These are phyloP conservation scores for Bipolaris bicolor DNA, from an alignment of 2,329 filamentous ascomycete species.

Conservation along the genomic window DNA sequence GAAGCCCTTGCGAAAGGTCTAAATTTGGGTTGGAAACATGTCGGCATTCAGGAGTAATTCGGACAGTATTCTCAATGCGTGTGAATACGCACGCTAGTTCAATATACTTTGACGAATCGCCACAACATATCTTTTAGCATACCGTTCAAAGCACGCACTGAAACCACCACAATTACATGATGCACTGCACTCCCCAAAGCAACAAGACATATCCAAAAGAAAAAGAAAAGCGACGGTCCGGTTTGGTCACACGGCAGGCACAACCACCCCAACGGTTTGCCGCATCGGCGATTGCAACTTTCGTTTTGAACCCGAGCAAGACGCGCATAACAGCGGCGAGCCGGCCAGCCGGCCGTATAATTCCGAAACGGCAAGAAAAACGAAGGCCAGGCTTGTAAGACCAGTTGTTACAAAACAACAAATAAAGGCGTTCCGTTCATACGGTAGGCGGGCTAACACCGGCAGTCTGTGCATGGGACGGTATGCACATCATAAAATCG, in stretches of 20 bases:
- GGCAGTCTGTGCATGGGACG: not conserved
- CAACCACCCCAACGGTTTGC: not conserved
- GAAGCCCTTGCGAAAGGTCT: too few relatives aligned
- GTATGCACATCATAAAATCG: conserved; percentile 1
- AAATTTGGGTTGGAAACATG: too few relatives aligned
- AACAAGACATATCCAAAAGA: not conserved
- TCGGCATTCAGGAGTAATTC: too few relatives aligned
- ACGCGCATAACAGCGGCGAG: not conserved
- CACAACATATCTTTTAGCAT: too few relatives aligned
- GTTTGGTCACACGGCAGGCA: not conserved
- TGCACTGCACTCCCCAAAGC: not conserved
- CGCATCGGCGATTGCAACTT: not conserved
- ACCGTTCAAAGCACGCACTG: too few relatives aligned
- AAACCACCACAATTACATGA: too few relatives aligned
- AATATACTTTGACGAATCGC: too few relatives aligned
- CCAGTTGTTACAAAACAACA: not conserved
- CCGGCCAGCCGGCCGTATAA: not conserved
- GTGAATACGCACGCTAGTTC: too few relatives aligned
- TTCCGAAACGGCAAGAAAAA: not conserved
- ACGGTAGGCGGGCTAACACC: not conserved
- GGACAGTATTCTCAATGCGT: too few relatives aligned
- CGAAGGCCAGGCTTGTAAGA: not conserved
- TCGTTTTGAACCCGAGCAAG: not conserved
- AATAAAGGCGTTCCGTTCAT: not conserved
- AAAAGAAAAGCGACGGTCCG: not conserved